Evolutionary conservation across 169 alveolate species (phyloP).

Genomic region (Plasmodium knowlesi): DNA sequence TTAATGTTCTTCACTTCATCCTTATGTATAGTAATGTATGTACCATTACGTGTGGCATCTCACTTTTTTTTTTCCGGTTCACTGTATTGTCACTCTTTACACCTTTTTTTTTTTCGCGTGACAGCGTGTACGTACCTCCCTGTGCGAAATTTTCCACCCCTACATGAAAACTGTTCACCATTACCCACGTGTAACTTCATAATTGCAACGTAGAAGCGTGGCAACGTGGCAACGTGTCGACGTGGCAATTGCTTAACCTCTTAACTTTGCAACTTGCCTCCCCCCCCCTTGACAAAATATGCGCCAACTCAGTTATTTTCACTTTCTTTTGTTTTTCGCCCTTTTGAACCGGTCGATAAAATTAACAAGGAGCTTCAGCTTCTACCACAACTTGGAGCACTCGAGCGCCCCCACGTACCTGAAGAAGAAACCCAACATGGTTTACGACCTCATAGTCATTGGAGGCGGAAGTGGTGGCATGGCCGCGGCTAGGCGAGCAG

Average conservation of each 20-base stretch:
- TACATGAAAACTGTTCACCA: background rate
- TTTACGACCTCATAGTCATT: conserved; percentile 85
- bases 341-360: conserved; percentile 17
- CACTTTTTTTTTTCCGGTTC: background rate
- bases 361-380: conserved; percentile 46
- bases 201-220: background rate
- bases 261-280: background rate
- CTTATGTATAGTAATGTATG: background rate
- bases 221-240: background rate
- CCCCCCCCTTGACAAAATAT: background rate
- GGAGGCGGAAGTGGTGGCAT: conserved; percentile 93
- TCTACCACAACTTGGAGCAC: conserved; percentile 15
- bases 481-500: conserved; percentile 85
- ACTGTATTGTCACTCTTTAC: background rate
- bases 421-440: conserved; percentile 54
- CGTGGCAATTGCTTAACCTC: background rate
- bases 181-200: background rate
- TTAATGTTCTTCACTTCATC: background rate
- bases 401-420: conserved; percentile 15
- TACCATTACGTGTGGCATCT: background rate
- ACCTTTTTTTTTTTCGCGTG: background rate
- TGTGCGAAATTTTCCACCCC: background rate
- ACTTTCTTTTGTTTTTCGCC: conserved; percentile 20
- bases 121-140: background rate
- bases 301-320: conserved; percentile 20